Percentiles rank a stretch among this genome's conserved stretches.
phyloP scores from a whole-genome alignment of 2,329 filamentous ascomycete genomes.

The Ilyonectria robusta region DNA sequence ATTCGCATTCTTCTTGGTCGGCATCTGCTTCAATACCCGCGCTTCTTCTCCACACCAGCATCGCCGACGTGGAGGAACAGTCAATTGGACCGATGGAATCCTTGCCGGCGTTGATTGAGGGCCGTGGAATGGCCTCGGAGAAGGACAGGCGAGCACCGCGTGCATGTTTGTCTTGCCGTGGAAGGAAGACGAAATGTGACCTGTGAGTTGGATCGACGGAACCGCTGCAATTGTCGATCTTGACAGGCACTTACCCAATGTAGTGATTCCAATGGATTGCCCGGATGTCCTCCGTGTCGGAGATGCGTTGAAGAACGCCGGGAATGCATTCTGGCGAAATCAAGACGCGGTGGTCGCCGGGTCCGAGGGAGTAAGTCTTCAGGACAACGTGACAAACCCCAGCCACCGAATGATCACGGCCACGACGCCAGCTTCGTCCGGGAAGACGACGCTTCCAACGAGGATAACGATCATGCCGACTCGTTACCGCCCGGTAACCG shows the following conservation, averaged over 20 bases:
- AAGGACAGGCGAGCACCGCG: conserved; percentile 39
- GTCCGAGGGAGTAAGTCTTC: conserved; percentile 42
- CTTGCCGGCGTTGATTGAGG: conserved; percentile 19
- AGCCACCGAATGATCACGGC: neutral
- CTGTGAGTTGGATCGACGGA: conserved; percentile 25
- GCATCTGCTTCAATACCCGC: conserved; percentile 26
- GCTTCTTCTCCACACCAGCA: neutral
- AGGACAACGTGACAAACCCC: neutral
- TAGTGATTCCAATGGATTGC: conserved; percentile 53
- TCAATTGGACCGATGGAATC: neutral
- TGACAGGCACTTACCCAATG: neutral
- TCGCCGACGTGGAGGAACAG: neutral
- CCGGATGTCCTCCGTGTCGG: conserved; percentile 55
- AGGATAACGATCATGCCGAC: neutral
- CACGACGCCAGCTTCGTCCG: conserved; percentile 20
- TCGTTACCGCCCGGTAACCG: neutral
- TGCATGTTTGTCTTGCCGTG: conserved; percentile 37
- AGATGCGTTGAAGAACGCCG: conserved; percentile 55
- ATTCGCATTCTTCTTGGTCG: conserved; percentile 16
- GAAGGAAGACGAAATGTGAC: conserved; percentile 39
- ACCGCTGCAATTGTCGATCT: neutral
- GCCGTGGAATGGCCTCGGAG: conserved; percentile 13
- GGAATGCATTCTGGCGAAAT: conserved; percentile 58
- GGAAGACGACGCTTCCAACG: neutral
- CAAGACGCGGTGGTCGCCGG: conserved; percentile 55